Conservation (phyloP, 352 stramenopile species). For the Phytophthora pistaciae region DNA sequence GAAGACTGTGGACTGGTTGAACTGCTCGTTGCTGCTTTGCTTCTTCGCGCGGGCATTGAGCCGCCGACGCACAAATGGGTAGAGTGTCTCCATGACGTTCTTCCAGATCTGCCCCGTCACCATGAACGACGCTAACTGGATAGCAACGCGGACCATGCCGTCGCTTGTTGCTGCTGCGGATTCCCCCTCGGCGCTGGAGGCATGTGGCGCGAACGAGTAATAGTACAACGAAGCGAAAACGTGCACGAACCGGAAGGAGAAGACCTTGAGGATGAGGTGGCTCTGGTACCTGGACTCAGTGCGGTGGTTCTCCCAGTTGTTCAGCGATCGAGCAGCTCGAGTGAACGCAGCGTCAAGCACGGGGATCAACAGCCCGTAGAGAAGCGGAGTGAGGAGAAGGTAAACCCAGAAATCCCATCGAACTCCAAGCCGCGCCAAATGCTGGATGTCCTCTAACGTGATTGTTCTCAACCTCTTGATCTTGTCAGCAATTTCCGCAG, state of each 20-base stretch:
- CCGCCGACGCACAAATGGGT: slow-evolving; percentile 72
- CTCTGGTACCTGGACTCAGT: slow-evolving; percentile 89
- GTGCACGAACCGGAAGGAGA: slow-evolving; percentile 98
- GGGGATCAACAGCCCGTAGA: slow-evolving; percentile 89
- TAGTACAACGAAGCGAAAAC: slow-evolving; percentile 98
- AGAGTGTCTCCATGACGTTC: slow-evolving; percentile 92
- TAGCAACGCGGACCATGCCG: slow-evolving; percentile 91
- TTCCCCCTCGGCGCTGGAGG: slow-evolving; percentile 8
- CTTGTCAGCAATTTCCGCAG: slow-evolving; percentile 53
- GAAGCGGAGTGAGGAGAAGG: slow-evolving; percentile 81
- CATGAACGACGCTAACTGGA: slow-evolving; percentile 95
- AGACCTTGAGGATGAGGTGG: slow-evolving; percentile 98
- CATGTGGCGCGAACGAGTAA: slow-evolving; percentile 88
- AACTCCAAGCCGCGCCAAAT: slow-evolving; percentile 67
- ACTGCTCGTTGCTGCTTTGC: slow-evolving; percentile 63
- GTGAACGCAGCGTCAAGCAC: slow-evolving; percentile 89
- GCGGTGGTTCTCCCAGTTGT: slow-evolving; percentile 94
- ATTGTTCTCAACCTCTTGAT: slow-evolving; percentile 60
- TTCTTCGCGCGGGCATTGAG: slow-evolving; percentile 63
- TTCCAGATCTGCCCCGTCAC: slow-evolving; percentile 95
- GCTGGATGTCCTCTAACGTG: slow-evolving; percentile 66
- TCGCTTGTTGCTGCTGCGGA: slow-evolving; percentile 25
- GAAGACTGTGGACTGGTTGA: slow-evolving; percentile 72
- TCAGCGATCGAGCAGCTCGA: slow-evolving; percentile 88
- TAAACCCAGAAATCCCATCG: slow-evolving; percentile 89